A percentile compares a stretch with the other conserved stretches of the same genome.
phyloP scores from a whole-genome alignment of 345 rosid species.

The Eucalyptus regnans region DNA sequence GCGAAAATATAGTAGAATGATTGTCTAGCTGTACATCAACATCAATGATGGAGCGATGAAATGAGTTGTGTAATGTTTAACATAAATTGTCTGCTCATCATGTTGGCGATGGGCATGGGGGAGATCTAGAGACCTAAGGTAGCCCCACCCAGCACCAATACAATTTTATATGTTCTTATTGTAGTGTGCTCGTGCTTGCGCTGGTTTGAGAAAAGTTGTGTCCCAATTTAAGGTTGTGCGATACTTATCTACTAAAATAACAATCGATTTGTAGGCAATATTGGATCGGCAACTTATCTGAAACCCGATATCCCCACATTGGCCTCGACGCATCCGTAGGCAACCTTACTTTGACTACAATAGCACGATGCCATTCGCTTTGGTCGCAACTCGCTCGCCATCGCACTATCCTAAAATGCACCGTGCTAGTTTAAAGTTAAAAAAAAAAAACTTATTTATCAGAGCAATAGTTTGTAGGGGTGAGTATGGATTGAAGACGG shows the following conservation, averaged over 20 bases:
- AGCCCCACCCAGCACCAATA: neutral
- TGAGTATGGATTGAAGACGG: no score
- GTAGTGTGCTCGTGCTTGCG: neutral
- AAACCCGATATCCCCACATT: neutral
- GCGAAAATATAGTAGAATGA: no score
- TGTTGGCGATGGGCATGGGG: neutral
- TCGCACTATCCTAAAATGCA: neutral
- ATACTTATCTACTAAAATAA: neutral
- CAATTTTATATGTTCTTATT: neutral
- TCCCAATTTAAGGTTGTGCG: neutral
- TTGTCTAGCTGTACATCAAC: rapidly evolving
- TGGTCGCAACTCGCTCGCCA: neutral
- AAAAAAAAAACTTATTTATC: no score
- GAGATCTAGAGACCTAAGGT: neutral
- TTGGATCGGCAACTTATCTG: neutral
- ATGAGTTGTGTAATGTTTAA: neutral
- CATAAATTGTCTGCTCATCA: neutral
- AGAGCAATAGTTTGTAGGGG: neutral
- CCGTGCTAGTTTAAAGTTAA: rapidly evolving
- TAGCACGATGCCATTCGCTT: neutral
- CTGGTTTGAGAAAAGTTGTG: neutral
- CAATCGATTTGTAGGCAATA: neutral
- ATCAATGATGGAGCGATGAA: rapidly evolving
- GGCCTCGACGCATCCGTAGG: neutral
- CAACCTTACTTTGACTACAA: neutral